A percentile compares a stretch with the other conserved stretches of the same genome.
Evolutionary conservation across 106 monocot genomes (phyloP).

Genomic region (Phalaenopsis aphrodite): DNA sequence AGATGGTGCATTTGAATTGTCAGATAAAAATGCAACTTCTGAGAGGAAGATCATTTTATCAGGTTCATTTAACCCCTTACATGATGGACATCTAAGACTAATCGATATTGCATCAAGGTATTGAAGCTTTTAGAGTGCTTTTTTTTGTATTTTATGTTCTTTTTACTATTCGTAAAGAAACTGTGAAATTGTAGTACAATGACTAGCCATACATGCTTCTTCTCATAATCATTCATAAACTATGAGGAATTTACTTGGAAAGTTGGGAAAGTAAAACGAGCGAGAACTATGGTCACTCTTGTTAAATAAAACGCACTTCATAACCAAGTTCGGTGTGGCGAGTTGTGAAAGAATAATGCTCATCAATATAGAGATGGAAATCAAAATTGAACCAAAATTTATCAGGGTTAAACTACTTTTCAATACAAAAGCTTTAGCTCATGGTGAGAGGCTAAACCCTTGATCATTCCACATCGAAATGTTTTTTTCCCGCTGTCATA

Average conservation of each 20-base stretch:
- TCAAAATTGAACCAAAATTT: too few relatives aligned
- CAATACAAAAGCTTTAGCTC: too few relatives aligned
- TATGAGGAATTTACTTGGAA: background rate
- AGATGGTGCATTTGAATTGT: conserved; percentile 10
- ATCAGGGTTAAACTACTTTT: too few relatives aligned
- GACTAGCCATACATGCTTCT: background rate
- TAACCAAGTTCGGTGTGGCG: background rate
- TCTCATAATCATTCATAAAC: background rate
- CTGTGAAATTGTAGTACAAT: background rate
- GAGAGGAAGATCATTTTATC: conserved; percentile 77
- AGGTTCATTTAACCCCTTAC: conserved; percentile 98
- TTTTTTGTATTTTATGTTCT: background rate
- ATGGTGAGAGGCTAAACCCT: too few relatives aligned
- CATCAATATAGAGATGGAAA: background rate
- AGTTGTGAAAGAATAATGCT: background rate
- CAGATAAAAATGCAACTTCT: conserved; percentile 42
- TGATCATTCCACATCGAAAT: too few relatives aligned
- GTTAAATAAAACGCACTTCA: background rate
- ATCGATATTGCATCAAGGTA: conserved; percentile 85
- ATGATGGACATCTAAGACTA: conserved; percentile 83
- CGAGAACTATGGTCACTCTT: background rate
- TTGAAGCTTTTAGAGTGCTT: background rate
- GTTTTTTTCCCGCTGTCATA: too few relatives aligned
- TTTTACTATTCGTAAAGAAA: too few relatives aligned
- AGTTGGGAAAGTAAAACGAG: background rate